Evolutionary conservation across 129 eudicot genomes (phyloP), one percentile per base, ranked within the genome.

Genomic region (Centaurea solstitialis): DNA sequence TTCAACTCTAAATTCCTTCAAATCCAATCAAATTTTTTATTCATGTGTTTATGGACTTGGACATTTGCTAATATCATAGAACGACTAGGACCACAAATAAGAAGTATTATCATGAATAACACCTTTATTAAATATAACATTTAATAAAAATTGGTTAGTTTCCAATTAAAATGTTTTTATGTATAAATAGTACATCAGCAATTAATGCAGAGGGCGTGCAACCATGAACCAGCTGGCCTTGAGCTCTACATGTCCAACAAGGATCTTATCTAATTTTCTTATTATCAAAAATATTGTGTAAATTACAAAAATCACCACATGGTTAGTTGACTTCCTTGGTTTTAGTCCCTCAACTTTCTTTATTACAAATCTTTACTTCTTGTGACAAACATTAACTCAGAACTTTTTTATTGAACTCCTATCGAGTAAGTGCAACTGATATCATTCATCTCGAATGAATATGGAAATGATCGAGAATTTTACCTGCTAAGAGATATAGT

Each of bases 171-270:
- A 17, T 57, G 65, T 57, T n/a, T 57, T 57, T 57, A 17, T 17
- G 65, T 7, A 53, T 1, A 57, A 17, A 57, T 57, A 17, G 65
- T n/a, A 57, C 65, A 57, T 57, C 65, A 57, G 0, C 65, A 57
- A 17, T 57, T 57, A 53, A 53, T 53, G 64, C 7, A 53, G 22
- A 53, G 72, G 72, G 72, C 72, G 40, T 76, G 64, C 73, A 76
- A 23, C 72, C 62, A 62, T 39, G 24, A 76, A 9, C 57, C 66
- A 62, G 39, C 80, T 76, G 80, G 73, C 73, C 3, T 76, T 38
- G 80, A 76, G 53, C 28, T 20, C 5, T 53, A 76, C 62, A 75
- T 38, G 62, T 53, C 62, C 62, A 53, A 53, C 21, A 2, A 53
- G 64, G 22, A 53, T 53, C 22, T 53, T 57, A n/a, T 57, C 20